Evolutionary conservation across 352 stramenopile genomes (phyloP).

Genomic region (Blastocystis sp.): DNA sequence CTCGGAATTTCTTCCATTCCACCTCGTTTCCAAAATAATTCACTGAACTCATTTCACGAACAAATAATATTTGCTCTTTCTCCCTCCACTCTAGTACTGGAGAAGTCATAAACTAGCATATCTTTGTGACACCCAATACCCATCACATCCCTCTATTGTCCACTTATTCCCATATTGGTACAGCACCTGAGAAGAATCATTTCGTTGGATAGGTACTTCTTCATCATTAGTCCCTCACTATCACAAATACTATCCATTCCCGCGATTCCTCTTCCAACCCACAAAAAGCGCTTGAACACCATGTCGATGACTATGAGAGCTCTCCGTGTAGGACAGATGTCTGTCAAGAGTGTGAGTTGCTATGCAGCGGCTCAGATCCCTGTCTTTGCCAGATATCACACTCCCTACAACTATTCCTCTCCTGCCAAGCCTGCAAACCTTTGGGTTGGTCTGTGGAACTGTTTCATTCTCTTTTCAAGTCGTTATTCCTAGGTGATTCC

Average conservation of each 20-base stretch:
- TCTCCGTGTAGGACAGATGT: slow-evolving; percentile 57
- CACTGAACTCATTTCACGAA: neutral
- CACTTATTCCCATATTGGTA: too few relatives aligned
- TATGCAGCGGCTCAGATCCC: slow-evolving; percentile 27
- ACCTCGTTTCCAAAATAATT: slow-evolving; percentile 2
- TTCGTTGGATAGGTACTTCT: too few relatives aligned
- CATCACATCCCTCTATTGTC: too few relatives aligned
- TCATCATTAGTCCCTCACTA: too few relatives aligned
- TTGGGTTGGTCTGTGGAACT: slow-evolving; percentile 50
- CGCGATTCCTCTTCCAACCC: neutral
- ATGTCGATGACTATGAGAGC: slow-evolving; percentile 60
- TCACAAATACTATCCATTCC: too few relatives aligned
- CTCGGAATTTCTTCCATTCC: slow-evolving; percentile 15
- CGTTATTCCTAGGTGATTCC: slow-evolving; percentile 39
- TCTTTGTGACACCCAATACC: too few relatives aligned
- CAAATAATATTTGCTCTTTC: neutral
- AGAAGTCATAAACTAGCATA: neutral
- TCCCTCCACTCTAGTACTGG: neutral
- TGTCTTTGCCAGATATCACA: slow-evolving; percentile 61
- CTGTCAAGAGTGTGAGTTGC: slow-evolving; percentile 34
- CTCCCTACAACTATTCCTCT: slow-evolving; percentile 62
- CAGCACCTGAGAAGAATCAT: too few relatives aligned
- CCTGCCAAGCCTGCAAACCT: slow-evolving; percentile 55
- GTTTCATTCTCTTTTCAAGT: neutral
- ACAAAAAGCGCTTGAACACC: slow-evolving; percentile 29